phyloP scores from a whole-genome alignment of 2,329 filamentous ascomycete species.

The Colletotrichum plurivorum region DNA sequence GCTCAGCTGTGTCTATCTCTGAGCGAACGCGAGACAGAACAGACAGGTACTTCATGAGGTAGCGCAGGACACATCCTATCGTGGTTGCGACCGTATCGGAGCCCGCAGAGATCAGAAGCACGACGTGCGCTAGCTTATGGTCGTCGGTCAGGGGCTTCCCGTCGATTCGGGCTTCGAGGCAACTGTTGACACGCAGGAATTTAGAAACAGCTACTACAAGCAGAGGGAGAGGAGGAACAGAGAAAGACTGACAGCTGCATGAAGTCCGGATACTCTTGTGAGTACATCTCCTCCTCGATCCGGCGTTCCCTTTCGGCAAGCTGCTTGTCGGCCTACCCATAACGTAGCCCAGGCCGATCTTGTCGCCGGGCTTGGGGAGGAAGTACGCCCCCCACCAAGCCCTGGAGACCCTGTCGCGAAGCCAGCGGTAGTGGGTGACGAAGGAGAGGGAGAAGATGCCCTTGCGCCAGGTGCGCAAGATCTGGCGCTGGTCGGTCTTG shows the following conservation, averaged over 20 bases:
- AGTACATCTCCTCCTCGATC: slow-evolving; percentile 13
- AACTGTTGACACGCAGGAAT: not conserved
- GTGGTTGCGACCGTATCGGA: slow-evolving; percentile 23
- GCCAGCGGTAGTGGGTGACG: slow-evolving; percentile 19
- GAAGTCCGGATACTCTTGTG: slow-evolving; percentile 19
- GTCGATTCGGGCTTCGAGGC: slow-evolving; percentile 25
- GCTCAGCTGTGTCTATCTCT: slow-evolving; percentile 1
- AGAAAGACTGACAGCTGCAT: slow-evolving; percentile 3
- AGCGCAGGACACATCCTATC: slow-evolving; percentile 21
- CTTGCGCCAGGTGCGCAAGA: slow-evolving; percentile 24
- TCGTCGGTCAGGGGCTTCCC: slow-evolving; percentile 17
- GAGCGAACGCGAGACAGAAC: slow-evolving; percentile 4
- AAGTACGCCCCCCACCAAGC: slow-evolving; percentile 12
- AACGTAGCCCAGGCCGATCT: slow-evolving; percentile 28
- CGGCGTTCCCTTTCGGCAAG: slow-evolving; percentile 12
- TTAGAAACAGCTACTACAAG: no score
- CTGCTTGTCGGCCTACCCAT: slow-evolving; percentile 25
- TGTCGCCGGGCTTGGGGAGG: slow-evolving; percentile 16
- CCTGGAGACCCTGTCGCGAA: slow-evolving; percentile 16
- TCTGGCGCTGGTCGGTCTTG: slow-evolving; percentile 23
- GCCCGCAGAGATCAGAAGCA: slow-evolving; percentile 24
- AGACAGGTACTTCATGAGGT: not conserved
- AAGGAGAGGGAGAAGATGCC: slow-evolving; percentile 15
- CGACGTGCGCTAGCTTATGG: slow-evolving; percentile 22
- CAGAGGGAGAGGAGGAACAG: not conserved